Percentiles rank a stretch among this genome's conserved stretches.
Evolutionary conservation across 208 protist species (phyloP).

Genomic region (Crithidia mellificae): DNA sequence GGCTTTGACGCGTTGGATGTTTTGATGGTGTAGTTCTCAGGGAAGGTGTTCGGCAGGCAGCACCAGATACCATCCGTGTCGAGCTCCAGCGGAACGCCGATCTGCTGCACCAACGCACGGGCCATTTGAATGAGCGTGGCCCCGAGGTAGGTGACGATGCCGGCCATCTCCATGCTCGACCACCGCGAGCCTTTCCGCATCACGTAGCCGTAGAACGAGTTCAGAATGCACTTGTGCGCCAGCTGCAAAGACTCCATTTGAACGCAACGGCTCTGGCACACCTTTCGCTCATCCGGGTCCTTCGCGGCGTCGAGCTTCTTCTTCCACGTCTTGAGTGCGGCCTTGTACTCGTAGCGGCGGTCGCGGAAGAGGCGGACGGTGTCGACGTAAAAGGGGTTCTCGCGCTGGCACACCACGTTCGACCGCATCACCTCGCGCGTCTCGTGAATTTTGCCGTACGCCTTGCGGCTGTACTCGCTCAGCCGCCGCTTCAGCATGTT

Average conservation of each 20-base stretch:
- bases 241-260: conserved; percentile 99
- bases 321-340: conserved; percentile 95
- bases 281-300: conserved; percentile 82
- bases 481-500: conserved; percentile 95
- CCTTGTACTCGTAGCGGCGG: conserved; percentile 99
- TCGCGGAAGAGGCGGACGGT: conserved; percentile 99
- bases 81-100: conserved; percentile 99
- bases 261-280: conserved; percentile 93
- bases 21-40: conserved; percentile 95
- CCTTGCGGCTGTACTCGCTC: conserved; percentile 95
- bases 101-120: conserved; percentile 95
- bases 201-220: conserved; percentile 99
- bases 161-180: conserved; percentile 99
- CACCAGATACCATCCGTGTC: conserved; percentile 99
- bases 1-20: conserved; percentile 54
- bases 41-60: conserved; percentile 97
- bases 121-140: conserved; percentile 99
- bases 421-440: conserved; percentile 86
- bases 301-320: conserved; percentile 87
- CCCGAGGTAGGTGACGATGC: conserved; percentile 98
- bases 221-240: conserved; percentile 99
- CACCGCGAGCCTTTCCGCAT: conserved; percentile 99
- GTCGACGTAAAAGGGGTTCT: conserved; percentile 99
- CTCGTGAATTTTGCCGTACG: conserved; percentile 97
- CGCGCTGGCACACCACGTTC: conserved; percentile 99